Evolutionary conservation across 352 stramenopile genomes (phyloP), one percentile per base, ranked within the genome.

Genomic region (Pythium chondricola): DNA sequence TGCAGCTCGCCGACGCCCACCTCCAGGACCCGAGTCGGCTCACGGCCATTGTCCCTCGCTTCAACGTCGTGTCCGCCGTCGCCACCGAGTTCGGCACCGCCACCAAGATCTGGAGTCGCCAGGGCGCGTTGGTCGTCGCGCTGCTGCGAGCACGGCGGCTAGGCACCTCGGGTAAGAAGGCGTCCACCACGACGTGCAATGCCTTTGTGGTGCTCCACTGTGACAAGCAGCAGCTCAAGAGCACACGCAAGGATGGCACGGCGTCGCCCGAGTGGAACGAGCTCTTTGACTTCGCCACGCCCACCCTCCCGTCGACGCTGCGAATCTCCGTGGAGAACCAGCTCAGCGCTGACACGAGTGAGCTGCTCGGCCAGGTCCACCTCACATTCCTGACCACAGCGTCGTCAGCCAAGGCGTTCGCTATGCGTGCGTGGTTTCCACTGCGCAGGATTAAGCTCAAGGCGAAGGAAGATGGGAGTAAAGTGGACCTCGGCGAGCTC

Each of bases 221-320:
- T 29, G 61, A 61, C 17, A 87, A 82, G 30, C 18, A 44, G 4
- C 68, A 82, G 7, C 61, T 83, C 13, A 79, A 79, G 45, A 88
- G 77, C 44, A 81, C 73, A 5, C 73, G 78, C 1, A 87, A 82
- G 41, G 78, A 89, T 26, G 78, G 71, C 4, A 74, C 71, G 14
- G 77, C 79, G 20, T 53, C 68, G 2, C 78, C 78, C 0, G 69
- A 83, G 21, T 89, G 78, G 78, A 87, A 89, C 51, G 78, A 89
- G 32, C 43, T 87, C 2, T 86, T 89, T 24, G 78, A 89, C 50
- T 89, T 89, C 53, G 78, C 83, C 42, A 83, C 69, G 73, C 41
- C 55, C 31, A 41, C 48, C 24, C n/a, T 56, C 2, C 45, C 55
- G 2, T 48, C 50, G 0, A 42, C 48, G 0, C 49, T 85, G 0